Percentiles rank a stretch among this genome's conserved stretches.
Conservation (phyloP, 805 yeast species). For the Ogataea pilisensis region DNA sequence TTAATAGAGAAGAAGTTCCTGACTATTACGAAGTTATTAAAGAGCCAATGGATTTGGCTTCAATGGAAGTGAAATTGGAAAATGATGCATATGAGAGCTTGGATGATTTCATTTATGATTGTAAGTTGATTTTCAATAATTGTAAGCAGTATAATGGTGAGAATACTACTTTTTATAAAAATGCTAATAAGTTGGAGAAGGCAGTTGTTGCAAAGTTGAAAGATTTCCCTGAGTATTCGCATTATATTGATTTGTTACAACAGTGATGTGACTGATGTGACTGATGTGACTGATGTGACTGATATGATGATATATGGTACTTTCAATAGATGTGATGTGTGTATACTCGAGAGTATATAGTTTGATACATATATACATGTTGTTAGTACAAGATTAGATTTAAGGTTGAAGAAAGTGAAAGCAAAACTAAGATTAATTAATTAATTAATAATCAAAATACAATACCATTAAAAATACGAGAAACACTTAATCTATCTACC, state of each 20-base stretch:
- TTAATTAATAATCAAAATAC: no score
- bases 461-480: no score
- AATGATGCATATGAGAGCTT: slow-evolving; percentile 86
- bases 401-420: no score
- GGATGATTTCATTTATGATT: slow-evolving; percentile 89
- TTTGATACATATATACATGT: no score
- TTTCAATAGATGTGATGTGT: no score
- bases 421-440: no score
- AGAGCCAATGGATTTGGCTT: slow-evolving; percentile 96
- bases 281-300: no score
- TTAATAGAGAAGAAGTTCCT: slow-evolving; percentile 87
- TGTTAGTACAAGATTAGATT: no score
- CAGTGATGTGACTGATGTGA: slow-evolving; percentile 4
- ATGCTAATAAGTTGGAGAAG: slow-evolving; percentile 91
- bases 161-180: slow-evolving; percentile 89
- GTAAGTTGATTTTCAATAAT: slow-evolving; percentile 79
- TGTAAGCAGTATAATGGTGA: slow-evolving; percentile 93
- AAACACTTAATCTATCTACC: no score
- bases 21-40: slow-evolving; percentile 95
- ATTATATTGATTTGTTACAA: slow-evolving; percentile 54
- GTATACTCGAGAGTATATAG: no score
- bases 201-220: slow-evolving; percentile 76
- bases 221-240: slow-evolving; percentile 91
- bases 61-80: slow-evolving; percentile 92
- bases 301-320: no score